Conservation (phyloP, 352 stramenopile species). For the Phytophthora sansomeana region DNA sequence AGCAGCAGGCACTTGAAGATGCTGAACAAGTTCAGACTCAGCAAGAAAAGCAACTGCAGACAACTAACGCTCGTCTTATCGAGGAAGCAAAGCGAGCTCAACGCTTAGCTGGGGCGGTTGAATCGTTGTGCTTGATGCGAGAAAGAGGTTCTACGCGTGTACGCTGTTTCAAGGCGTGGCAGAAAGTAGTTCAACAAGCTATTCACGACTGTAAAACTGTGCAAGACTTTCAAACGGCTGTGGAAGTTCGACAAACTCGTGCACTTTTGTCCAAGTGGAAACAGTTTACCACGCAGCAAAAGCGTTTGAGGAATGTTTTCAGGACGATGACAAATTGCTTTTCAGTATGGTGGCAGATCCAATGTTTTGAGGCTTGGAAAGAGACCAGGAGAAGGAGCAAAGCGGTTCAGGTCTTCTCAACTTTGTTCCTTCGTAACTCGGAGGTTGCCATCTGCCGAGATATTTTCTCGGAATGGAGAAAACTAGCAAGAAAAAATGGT, state of each 20-base stretch:
- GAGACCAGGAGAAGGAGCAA: slow-evolving; percentile 13
- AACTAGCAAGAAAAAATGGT: slow-evolving; percentile 20
- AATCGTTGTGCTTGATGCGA: slow-evolving; percentile 22
- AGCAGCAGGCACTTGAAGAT: slow-evolving; percentile 13
- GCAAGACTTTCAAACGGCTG: slow-evolving; percentile 4
- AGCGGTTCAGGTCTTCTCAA: slow-evolving; percentile 33
- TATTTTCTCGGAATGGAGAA: slow-evolving; percentile 36
- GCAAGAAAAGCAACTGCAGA: slow-evolving; percentile 22
- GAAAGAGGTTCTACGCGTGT: slow-evolving; percentile 4
- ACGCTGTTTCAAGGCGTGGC: slow-evolving; percentile 30
- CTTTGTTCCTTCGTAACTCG: slow-evolving; percentile 11
- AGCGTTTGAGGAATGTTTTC: slow-evolving; percentile 14
- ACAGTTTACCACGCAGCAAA: slow-evolving; percentile 17
- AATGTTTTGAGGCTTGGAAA: slow-evolving; percentile 37
- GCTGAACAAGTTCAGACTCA: slow-evolving; percentile 5
- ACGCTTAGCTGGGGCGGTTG: slow-evolving; percentile 20
- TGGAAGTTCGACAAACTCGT: slow-evolving; percentile 6
- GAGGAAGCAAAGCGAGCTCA: slow-evolving; percentile 23
- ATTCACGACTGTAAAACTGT: slow-evolving; percentile 5
- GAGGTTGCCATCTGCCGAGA: slow-evolving; percentile 14
- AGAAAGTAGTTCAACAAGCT: slow-evolving; percentile 7
- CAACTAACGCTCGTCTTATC: slow-evolving; percentile 4
- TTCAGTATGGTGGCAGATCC: slow-evolving; percentile 13
- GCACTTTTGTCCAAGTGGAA: slow-evolving; percentile 18
- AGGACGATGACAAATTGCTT: slow-evolving; percentile 15